Evolutionary conservation across 164 flowering plant species (phyloP), one percentile per base, ranked within the genome.

Genomic region (Kalanchoe fedtschenkoi): DNA sequence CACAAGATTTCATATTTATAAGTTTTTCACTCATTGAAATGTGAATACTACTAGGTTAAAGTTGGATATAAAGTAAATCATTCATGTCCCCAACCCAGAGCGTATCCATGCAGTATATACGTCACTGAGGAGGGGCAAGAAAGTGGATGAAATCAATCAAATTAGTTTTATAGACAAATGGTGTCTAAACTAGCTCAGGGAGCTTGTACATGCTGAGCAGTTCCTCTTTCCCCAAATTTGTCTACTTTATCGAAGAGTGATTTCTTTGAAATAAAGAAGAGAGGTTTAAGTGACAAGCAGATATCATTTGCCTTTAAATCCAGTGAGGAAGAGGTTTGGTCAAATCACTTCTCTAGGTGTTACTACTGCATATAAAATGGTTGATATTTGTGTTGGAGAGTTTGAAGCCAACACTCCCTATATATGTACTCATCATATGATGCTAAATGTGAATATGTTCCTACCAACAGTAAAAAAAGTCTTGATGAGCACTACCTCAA

Each of bases 301-400:
- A 90, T 93, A 64, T 92, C 97, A 1, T 88, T 74, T 82, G 99
- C 89, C 1, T 85, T 93, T 44, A 81, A 84, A 60, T 79, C 96
- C 51, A 65, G 77, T 30, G 96, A 88, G 74, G 71, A 74, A 65
- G 91, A 88, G 65, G 95, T 93, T 33, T 77, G 96, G 9, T 65
- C 62, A 11, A 80, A 64, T 72, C 76, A 97, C 59, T 37, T 87
- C 92, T 41, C 58, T 88, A 1, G 91, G 97, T 60, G 88, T 93
- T 43, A 39, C 67, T 60, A 97, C 97, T 30, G 75, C 86, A 38
- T 93, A 87, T 71, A 93, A 88, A 65, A 79, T 91, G 62, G 99
- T 93, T 35, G 99, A 93, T 80, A 93, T 97, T 17, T 93, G 99
- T 78, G 97, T 96, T 61, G 97, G 97, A 8, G 97, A 93, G 69